Evolutionary conservation across 2,329 filamentous ascomycete species (phyloP).

Genomic region (Didymella segeticola): DNA sequence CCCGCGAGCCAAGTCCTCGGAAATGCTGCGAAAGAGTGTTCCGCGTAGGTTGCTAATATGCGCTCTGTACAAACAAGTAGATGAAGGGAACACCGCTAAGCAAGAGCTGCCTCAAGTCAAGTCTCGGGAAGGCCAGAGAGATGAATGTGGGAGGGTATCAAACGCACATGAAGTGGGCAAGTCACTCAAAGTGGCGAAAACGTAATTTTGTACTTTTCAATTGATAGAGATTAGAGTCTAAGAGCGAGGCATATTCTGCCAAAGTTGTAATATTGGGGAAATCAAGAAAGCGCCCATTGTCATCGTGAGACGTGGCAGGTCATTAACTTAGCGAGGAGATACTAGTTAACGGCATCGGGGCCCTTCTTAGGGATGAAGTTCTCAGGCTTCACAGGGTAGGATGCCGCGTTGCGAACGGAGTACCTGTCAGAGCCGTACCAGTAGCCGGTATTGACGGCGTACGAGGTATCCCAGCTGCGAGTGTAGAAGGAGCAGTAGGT

Average conservation of each 20-base stretch:
- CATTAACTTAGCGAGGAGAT: too few relatives aligned
- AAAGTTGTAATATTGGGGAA: conserved; percentile 1
- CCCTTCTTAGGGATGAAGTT: neutral
- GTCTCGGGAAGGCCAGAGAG: too few relatives aligned
- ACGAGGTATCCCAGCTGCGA: conserved; percentile 18
- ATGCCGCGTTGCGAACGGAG: conserved; percentile 17
- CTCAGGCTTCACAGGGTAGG: neutral
- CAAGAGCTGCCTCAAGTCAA: too few relatives aligned
- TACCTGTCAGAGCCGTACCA: conserved; percentile 23
- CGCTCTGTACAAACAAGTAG: too few relatives aligned
- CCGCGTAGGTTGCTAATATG: too few relatives aligned
- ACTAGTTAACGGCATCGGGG: too few relatives aligned
- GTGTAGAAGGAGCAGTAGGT: conserved; percentile 46
- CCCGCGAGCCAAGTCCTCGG: too few relatives aligned
- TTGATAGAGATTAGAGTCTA: conserved; percentile 1
- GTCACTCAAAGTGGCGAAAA: neutral
- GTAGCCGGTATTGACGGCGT: conserved; percentile 37
- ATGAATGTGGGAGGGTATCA: neutral
- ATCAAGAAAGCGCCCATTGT: neutral
- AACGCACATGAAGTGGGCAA: too few relatives aligned
- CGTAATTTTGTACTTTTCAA: neutral
- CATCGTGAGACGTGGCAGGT: neutral
- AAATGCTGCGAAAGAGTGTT: too few relatives aligned
- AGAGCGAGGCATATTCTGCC: neutral
- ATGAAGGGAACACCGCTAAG: too few relatives aligned